These are phyloP conservation scores for Colletotrichum sp. DNA, from an alignment of 2,329 filamentous ascomycete species.

Conservation along the genomic window DNA sequence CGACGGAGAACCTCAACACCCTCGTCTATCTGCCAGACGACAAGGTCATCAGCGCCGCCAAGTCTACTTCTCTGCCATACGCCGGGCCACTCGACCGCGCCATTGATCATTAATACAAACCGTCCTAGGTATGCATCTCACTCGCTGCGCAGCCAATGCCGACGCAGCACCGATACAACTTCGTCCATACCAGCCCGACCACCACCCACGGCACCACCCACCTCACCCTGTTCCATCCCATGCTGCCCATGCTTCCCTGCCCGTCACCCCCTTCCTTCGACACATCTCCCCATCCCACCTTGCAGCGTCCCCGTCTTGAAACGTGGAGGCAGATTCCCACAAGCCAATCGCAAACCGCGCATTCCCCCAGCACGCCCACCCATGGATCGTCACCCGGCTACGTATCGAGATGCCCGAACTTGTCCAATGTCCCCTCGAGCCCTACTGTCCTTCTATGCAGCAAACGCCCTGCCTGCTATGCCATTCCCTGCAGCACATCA, in stretches of 20 bases:
- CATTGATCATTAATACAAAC: not conserved
- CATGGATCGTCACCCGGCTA: not conserved
- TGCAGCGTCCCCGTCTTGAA: conserved; percentile 19
- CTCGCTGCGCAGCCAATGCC: not conserved
- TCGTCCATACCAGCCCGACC: not conserved
- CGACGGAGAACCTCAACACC: not conserved
- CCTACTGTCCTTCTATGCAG: conserved; percentile 1
- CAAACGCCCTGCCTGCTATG: not conserved
- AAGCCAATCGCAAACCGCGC: conserved; percentile 15
- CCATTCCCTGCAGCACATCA: conserved; percentile 16
- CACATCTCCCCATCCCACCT: conserved; percentile 14
- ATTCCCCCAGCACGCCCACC: not conserved
- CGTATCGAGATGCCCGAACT: conserved; percentile 4
- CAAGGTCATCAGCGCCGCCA: not conserved
- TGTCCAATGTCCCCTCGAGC: not conserved
- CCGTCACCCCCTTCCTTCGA: not conserved
- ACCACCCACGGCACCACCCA: not conserved
- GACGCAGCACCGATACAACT: not conserved
- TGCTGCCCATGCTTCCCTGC: not conserved
- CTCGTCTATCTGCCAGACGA: not conserved
- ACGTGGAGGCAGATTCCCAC: conserved; percentile 10
- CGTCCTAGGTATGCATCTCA: not conserved
- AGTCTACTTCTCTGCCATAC: not conserved
- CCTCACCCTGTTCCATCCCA: conserved; percentile 8
- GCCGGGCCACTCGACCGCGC: not conserved